These are phyloP conservation scores for Penicillium arizonense DNA, from an alignment of 495 filamentous ascomycete species.

Conservation along the genomic window DNA sequence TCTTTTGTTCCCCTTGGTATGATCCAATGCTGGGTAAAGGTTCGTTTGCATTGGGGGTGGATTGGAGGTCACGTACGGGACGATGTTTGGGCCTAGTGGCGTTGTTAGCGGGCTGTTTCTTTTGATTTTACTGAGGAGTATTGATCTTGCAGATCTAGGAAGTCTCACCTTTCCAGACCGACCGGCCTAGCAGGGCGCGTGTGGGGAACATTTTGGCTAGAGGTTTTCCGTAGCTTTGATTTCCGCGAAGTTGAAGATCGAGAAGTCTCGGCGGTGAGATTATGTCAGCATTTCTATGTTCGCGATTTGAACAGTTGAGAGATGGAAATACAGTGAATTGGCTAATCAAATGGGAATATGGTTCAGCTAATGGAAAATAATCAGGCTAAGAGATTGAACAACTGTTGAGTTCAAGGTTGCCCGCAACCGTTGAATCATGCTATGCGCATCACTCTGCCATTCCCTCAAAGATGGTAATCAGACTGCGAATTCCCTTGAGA, in stretches of 20 bases:
- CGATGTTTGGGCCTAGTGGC: slow-evolving; percentile 52
- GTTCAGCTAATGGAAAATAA: background rate
- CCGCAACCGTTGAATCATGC: slow-evolving; percentile 27
- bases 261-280: slow-evolving; percentile 9
- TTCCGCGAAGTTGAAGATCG: slow-evolving; percentile 22
- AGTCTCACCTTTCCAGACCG: slow-evolving; percentile 69
- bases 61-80: slow-evolving; percentile 44
- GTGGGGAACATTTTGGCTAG: slow-evolving; percentile 58
- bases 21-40: background rate
- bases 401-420: slow-evolving; percentile 15
- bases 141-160: background rate
- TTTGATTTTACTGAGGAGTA: background rate
- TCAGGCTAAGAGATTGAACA: background rate
- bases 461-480: slow-evolving; percentile 68
- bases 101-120: slow-evolving; percentile 17
- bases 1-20: background rate
- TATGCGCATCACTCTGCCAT: slow-evolving; percentile 38
- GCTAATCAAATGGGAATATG: background rate
- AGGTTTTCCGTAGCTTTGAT: slow-evolving; percentile 7
- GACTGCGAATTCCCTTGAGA: slow-evolving; percentile 70
- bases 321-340: slow-evolving; percentile 1
- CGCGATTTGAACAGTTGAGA: background rate
- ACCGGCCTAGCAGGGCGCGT: slow-evolving; percentile 59
- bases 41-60: background rate
- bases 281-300: slow-evolving; percentile 17